Evolutionary conservation across 148 eudicot species (phyloP), one percentile per base, ranked within the genome.

Genomic region (Oxyria digyna): DNA sequence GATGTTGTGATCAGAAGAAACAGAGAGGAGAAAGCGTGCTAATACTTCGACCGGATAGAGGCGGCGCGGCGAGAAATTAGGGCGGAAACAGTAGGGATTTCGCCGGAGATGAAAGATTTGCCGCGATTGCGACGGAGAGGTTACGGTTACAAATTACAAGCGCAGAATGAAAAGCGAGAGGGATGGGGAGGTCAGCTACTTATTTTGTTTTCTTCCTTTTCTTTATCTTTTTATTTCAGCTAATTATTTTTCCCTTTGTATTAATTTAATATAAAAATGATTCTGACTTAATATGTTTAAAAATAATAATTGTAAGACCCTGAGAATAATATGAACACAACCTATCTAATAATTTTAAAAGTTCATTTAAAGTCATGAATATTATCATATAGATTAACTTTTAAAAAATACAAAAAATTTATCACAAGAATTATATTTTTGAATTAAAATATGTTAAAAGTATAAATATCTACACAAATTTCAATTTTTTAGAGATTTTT

Each of bases 41-140:
- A 26, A 26, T 59, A 18, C 9, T 59, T 59, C 64, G 37, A 59
- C 65, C 65, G 65, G 13, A 29, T 29, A 24, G 62, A 52, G 62
- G n/a, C 15, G n/a, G 29, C 37, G 18, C 65, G 17, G 38, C 1
- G 65, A 27, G 31, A 59, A 8, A 54, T 14, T 49, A 21, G 11
- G 18, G n/a, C 18, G 65, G 65, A n/a, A 31, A 15, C 12, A 59
- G 13, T 13, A 15, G 65, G 18, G n/a, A 1, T 13, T 29, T 59
- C 65, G 65, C 65, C 65, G 65, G 37, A 27, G 17, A 31, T 4
- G 65, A 59, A 4, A 27, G 37, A 27, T 27, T 59, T 59, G 65
- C 65, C 65, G 62, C 62, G 62, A 55, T 55, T 55, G 62, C 62
- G 65, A 59, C 37, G 20, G 62, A 23, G 62, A 23, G 62, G 62